Conservation (phyloP, 2,329 filamentous ascomycete species). For the Cyphellophora attinorum region DNA sequence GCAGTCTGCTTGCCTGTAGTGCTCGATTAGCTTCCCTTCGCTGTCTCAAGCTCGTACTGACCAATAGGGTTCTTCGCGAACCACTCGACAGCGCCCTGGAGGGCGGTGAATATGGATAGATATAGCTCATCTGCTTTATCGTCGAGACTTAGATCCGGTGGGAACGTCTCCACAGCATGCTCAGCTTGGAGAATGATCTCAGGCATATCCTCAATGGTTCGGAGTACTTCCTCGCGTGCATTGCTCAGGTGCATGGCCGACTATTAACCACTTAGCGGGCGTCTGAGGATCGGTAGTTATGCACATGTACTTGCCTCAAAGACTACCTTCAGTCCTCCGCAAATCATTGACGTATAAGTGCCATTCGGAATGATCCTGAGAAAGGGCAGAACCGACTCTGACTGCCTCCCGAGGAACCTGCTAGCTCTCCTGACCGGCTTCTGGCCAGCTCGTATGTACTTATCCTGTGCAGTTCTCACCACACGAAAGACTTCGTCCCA, state of each 20-base stretch:
- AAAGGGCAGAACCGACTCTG: too few relatives aligned
- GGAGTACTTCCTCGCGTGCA: slow-evolving; percentile 5
- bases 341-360: too few relatives aligned
- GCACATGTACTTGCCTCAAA: too few relatives aligned
- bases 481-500: too few relatives aligned
- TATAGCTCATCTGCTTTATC: slow-evolving; percentile 8
- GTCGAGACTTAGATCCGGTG: slow-evolving; percentile 4
- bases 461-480: too few relatives aligned
- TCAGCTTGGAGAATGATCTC: slow-evolving; percentile 6
- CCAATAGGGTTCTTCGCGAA: slow-evolving; percentile 5
- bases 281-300: too few relatives aligned
- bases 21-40: neutral
- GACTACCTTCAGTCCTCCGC: too few relatives aligned
- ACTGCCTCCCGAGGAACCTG: too few relatives aligned
- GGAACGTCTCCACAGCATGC: slow-evolving; percentile 7
- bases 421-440: too few relatives aligned
- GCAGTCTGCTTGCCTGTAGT: slow-evolving; percentile 5
- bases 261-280: slow-evolving; percentile 3
- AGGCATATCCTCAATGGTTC: slow-evolving; percentile 7
- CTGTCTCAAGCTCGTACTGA: too few relatives aligned
- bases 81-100: slow-evolving; percentile 8
- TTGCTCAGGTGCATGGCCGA: slow-evolving; percentile 7
- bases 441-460: too few relatives aligned
- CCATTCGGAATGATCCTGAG: too few relatives aligned
- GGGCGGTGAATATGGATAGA: slow-evolving; percentile 6